phyloP scores from a whole-genome alignment of 257 asterid species.

The Ocimum tenuiflorum region DNA sequence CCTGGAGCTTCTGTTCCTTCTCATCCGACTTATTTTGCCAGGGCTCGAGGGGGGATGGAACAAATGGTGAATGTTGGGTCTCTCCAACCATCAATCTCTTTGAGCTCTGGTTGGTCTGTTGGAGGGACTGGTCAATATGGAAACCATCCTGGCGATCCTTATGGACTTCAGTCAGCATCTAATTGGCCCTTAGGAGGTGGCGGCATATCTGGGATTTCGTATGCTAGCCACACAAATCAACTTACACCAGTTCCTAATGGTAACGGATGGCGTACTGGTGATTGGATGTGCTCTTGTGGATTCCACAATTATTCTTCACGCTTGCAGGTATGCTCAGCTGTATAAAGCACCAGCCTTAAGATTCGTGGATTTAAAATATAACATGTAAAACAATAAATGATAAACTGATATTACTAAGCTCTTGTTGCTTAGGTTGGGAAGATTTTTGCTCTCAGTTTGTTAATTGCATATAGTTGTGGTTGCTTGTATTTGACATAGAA shows the following conservation, averaged over 20 bases:
- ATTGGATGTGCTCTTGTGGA: conserved; percentile 86
- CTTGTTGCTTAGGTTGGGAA: conserved; percentile 1
- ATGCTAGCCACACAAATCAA: conserved; percentile 37
- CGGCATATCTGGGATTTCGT: conserved; percentile 39
- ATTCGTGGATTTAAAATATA: conserved; percentile 1
- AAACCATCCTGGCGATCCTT: conserved; percentile 35
- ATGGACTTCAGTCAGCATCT: conserved; percentile 49
- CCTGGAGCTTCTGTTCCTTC: conserved; percentile 75
- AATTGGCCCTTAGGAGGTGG: conserved; percentile 41
- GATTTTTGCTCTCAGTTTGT: not conserved
- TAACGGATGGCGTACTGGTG: conserved; percentile 80
- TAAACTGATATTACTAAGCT: not conserved
- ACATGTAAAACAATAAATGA: not conserved
- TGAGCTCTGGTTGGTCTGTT: conserved; percentile 55
- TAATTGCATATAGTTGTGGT: not conserved
- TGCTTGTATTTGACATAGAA: not conserved
- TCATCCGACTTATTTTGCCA: conserved; percentile 80
- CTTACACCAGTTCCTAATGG: conserved; percentile 46
- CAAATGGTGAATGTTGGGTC: conserved; percentile 43
- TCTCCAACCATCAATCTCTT: conserved; percentile 48
- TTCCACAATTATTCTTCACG: conserved; percentile 89
- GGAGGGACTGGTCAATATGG: conserved; percentile 45
- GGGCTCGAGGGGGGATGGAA: conserved; percentile 62
- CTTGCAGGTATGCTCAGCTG: conserved; percentile 37
- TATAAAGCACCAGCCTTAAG: conserved; percentile 5